Evolutionary conservation across 1,284 basidiomycete genomes (phyloP), one percentile per base, ranked within the genome.

Genomic region (Cutaneotrichosporon mucoides): DNA sequence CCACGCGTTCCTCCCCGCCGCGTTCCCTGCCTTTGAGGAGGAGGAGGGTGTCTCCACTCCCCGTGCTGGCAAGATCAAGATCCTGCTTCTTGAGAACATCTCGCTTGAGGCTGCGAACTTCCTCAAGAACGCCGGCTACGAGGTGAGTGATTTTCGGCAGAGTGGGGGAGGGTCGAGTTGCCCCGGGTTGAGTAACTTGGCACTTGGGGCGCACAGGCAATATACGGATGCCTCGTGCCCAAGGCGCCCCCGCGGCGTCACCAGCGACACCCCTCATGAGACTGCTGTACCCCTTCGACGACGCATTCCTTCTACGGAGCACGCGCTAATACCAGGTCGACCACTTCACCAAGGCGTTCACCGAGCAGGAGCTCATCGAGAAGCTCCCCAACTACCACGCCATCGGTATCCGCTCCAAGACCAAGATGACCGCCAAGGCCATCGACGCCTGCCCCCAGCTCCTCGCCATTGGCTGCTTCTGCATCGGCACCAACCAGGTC

Each of bases 401-500:
- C 61, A 87, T 99, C 68, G 95, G 95, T 64, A 99, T 99, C 77
- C 87, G 95, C 56, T 91, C 88, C 81, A 99, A 99, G 81, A 99
- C 96, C 59, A 96, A 90, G 80, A 89, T 99, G 68, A 98, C 95
- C 2, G 84, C 88, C 59, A 86, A 86, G 48, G 90, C 98, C 34
- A 86, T 99, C 73, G 87, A 89, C 69, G 88, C 90, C 36, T 90
- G 90, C 33, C 80, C 85, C 51, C 90, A 90, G 92, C 88, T 99
- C 45, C 84, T 99, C 12, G 92, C 88, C 70, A 92, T 99, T 65
- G 96, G 96, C 44, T 99, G 96, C 80, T 99, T 99, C 86, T 99
- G 96, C 81, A 99, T 99, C 71, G 96, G 96, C 60, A 95, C 93
- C 63, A 99, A 99, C 80, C 96, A 99, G 79, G 96, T 99, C 70